Evolutionary conservation across 441 rosid species (phyloP).

Genomic region (Euphorbia celastroides): DNA sequence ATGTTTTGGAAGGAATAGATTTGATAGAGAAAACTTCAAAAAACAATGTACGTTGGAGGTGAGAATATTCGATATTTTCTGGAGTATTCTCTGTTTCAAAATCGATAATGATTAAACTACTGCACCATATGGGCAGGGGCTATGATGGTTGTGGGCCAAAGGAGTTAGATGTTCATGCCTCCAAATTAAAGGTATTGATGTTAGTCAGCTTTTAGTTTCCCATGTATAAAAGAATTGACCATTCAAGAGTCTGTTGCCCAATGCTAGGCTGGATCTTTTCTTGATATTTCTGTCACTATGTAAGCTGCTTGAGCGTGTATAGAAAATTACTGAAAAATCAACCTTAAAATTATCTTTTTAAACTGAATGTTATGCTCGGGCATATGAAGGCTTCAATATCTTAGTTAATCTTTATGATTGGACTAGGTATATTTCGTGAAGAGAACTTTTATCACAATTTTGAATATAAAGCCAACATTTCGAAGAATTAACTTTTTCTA

Average conservation of each 20-base stretch:
- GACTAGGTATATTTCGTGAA: not conserved
- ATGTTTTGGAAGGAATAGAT: slow-evolving; percentile 81
- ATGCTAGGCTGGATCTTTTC: not conserved
- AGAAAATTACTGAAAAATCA: too few relatives aligned
- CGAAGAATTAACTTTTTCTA: too few relatives aligned
- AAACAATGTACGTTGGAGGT: slow-evolving; percentile 82
- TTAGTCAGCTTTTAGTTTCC: slow-evolving; percentile 1
- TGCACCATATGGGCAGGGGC: slow-evolving; percentile 42
- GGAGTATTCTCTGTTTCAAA: not conserved
- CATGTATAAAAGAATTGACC: not conserved
- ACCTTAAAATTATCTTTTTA: too few relatives aligned
- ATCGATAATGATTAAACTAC: slow-evolving; percentile 18
- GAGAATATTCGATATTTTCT: slow-evolving; percentile 21
- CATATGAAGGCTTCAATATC: not conserved
- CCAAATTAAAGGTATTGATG: slow-evolving; percentile 42
- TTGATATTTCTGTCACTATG: not conserved
- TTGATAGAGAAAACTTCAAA: slow-evolving; percentile 85
- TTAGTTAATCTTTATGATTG: not conserved
- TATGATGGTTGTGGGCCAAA: slow-evolving; percentile 39
- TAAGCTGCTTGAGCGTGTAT: not conserved
- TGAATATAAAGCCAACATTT: too few relatives aligned
- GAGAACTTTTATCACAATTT: too few relatives aligned
- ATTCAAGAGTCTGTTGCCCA: not conserved
- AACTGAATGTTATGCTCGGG: too few relatives aligned
- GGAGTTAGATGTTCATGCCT: slow-evolving; percentile 38